Conservation (phyloP, 208 protist species). For the Acanthamoeba royreba region DNA sequence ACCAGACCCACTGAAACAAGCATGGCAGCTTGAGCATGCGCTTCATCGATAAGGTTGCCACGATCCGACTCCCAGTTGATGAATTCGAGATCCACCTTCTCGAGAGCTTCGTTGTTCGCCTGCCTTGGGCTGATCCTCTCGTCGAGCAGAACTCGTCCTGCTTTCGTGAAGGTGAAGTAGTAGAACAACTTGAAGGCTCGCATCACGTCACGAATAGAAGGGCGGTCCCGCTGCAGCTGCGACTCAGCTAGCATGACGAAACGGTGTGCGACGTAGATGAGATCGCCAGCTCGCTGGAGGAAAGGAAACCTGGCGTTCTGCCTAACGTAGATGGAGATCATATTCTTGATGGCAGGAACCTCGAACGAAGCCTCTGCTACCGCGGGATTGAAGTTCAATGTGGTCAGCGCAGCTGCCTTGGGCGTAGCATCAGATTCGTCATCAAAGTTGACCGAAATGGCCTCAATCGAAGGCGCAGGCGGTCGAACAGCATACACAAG, state of each 20-base stretch:
- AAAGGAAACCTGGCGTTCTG: conserved; percentile 56
- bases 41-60: no score
- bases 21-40: no score
- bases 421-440: background rate
- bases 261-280: conserved; percentile 40
- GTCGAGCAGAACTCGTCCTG: background rate
- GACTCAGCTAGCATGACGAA: conserved; percentile 1
- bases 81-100: no score
- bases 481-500: no score
- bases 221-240: conserved; percentile 32
- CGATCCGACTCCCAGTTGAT: no score
- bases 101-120: no score
- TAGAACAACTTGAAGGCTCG: conserved; percentile 55
- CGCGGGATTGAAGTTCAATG: conserved; percentile 58
- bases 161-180: conserved; percentile 63
- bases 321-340: background rate
- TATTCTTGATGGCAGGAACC: no score
- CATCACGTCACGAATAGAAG: conserved; percentile 66
- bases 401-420: conserved; percentile 43
- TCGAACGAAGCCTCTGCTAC: no score
- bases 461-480: no score
- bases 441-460: background rate
- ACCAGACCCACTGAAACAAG: conserved; percentile 24
- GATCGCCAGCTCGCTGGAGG: background rate
- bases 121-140: background rate